Conservation (phyloP, 179 eudicot genomes). For the Sideroxylon spinosum region DNA sequence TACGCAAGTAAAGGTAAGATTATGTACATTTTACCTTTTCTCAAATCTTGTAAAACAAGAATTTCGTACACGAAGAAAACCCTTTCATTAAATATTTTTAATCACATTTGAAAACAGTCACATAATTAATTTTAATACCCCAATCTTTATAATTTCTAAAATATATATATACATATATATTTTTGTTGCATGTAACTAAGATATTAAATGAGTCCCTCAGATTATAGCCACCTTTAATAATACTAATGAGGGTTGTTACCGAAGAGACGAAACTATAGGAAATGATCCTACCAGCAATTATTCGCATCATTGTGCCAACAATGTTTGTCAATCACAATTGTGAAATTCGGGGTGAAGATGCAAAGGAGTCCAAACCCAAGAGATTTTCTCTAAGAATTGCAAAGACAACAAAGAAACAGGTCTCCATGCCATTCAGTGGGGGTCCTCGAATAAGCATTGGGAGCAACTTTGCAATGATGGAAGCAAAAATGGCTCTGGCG, state of each 20-base stretch:
- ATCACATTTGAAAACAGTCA: too few species aligned
- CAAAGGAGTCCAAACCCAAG: constrained; percentile 2
- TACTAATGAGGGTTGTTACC: background rate
- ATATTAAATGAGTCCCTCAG: background rate
- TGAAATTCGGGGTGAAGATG: background rate
- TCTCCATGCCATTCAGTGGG: constrained; percentile 41
- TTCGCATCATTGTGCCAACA: background rate
- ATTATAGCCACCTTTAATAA: background rate
- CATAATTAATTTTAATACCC: too few species aligned
- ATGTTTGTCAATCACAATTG: background rate
- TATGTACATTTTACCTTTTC: too few species aligned
- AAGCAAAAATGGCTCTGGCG: constrained; percentile 39
- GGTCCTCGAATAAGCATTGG: constrained; percentile 63
- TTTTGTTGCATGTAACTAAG: background rate
- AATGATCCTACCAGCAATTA: background rate
- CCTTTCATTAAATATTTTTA: too few species aligned
- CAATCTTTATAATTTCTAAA: background rate
- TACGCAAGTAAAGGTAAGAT: too few species aligned
- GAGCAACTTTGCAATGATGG: constrained; percentile 39
- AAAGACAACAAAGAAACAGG: constrained; percentile 32
- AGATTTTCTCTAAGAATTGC: constrained; percentile 6
- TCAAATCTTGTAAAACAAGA: too few species aligned
- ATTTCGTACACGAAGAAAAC: too few species aligned
- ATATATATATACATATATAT: background rate
- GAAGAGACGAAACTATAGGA: background rate